Percentiles rank a stretch among this genome's conserved stretches.
Conservation (phyloP, 1,284 basidiomycete genomes). For the Cystobasidium sp. region DNA sequence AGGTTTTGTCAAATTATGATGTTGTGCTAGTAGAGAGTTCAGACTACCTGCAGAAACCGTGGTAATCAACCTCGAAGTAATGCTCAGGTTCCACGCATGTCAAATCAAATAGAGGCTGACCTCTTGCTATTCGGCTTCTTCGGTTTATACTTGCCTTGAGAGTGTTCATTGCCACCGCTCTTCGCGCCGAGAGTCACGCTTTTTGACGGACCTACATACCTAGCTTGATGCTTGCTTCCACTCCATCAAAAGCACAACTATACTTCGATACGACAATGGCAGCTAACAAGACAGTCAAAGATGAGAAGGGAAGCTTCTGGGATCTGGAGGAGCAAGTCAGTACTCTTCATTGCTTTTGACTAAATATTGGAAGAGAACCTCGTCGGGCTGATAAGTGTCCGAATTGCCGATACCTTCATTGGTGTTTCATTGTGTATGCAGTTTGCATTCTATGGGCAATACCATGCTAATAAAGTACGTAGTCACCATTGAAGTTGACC, state of each 20-base stretch:
- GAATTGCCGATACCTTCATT: neutral
- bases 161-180: too few relatives aligned
- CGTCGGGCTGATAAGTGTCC: conserved; percentile 21
- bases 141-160: too few relatives aligned
- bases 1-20: neutral
- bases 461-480: conserved; percentile 50
- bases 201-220: too few relatives aligned
- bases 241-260: neutral
- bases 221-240: neutral
- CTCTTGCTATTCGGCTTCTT: too few relatives aligned
- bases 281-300: conserved; percentile 10
- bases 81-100: too few relatives aligned
- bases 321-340: conserved; percentile 42
- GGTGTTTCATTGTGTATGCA: neutral
- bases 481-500: neutral
- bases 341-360: neutral
- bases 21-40: neutral
- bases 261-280: neutral
- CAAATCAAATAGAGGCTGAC: too few relatives aligned
- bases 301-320: conserved; percentile 35
- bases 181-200: too few relatives aligned
- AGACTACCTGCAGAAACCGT: too few relatives aligned
- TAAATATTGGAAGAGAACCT: neutral
- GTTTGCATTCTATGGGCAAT: conserved; percentile 49
- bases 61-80: too few relatives aligned